Evolutionary conservation across 2,329 filamentous ascomycete species (phyloP).

Genomic region (Neonectria punicea): DNA sequence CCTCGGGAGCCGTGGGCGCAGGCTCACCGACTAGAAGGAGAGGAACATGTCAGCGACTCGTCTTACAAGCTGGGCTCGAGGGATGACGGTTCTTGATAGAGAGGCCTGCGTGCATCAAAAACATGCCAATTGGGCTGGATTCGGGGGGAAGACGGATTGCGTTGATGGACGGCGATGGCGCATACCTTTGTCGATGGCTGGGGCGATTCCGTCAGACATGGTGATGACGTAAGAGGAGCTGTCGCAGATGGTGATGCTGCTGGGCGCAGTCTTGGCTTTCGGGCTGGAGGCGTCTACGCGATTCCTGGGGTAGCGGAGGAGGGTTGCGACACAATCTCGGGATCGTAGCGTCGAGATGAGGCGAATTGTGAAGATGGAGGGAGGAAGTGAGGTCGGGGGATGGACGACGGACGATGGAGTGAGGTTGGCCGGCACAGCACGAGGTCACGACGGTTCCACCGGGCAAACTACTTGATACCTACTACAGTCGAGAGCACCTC

Average conservation of each 20-base stretch:
- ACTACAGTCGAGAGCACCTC: conserved; percentile 20
- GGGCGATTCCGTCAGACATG: conserved; percentile 50
- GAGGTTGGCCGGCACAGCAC: conserved; percentile 41
- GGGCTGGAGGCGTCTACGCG: conserved; percentile 21
- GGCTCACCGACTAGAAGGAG: conserved; percentile 44
- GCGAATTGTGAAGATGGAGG: conserved; percentile 30
- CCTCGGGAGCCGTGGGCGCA: conserved; percentile 43
- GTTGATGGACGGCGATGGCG: conserved; percentile 30
- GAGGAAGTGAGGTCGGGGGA: conserved; percentile 35
- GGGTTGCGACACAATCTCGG: conserved; percentile 21
- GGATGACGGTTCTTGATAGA: background rate
- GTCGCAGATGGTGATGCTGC: conserved; percentile 32
- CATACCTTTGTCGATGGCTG: conserved; percentile 51
- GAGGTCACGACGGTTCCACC: conserved; percentile 48
- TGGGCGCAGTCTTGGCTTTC: conserved; percentile 23
- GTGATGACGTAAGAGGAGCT: conserved; percentile 46
- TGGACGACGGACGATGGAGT: conserved; percentile 35
- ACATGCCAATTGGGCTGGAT: conserved; percentile 31
- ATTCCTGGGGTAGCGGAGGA: conserved; percentile 15
- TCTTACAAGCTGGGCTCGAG: background rate
- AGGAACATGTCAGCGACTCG: conserved; percentile 26
- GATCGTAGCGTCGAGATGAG: conserved; percentile 19
- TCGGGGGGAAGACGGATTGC: conserved; percentile 13
- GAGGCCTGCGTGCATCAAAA: conserved; percentile 9
- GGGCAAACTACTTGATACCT: conserved; percentile 23